phyloP scores from a whole-genome alignment of 2,329 filamentous ascomycete genomes.

The Nemania serpens region DNA sequence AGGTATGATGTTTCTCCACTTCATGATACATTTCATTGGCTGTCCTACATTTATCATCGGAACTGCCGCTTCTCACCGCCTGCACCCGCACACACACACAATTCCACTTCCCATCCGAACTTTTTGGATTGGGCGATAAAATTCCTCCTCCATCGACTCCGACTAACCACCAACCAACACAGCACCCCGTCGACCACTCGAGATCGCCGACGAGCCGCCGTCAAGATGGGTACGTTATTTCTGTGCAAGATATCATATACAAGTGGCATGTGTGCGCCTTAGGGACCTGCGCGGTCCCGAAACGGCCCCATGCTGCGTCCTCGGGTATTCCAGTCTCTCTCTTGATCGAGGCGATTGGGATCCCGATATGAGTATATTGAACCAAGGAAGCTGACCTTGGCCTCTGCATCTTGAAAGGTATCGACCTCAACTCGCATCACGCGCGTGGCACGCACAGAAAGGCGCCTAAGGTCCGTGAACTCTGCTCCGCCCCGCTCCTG shows the following conservation, averaged over 20 bases:
- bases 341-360: slow-evolving; percentile 24
- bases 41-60: not conserved
- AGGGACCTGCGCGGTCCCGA: slow-evolving; percentile 7
- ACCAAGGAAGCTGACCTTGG: slow-evolving; percentile 65
- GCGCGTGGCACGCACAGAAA: slow-evolving; percentile 79
- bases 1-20: too few species aligned
- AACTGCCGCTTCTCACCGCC: slow-evolving; percentile 54
- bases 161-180: slow-evolving; percentile 46
- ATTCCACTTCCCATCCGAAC: slow-evolving; percentile 28
- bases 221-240: slow-evolving; percentile 66
- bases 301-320: slow-evolving; percentile 28
- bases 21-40: too few species aligned
- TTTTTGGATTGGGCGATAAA: slow-evolving; percentile 18
- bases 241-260: slow-evolving; percentile 41
- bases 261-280: slow-evolving; percentile 27
- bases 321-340: slow-evolving; percentile 12
- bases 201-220: slow-evolving; percentile 47
- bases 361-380: slow-evolving; percentile 63
- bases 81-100: slow-evolving; percentile 42
- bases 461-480: slow-evolving; percentile 70
- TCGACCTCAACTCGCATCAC: slow-evolving; percentile 73
- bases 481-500: not conserved
- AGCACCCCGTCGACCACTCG: slow-evolving; percentile 47
- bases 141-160: slow-evolving; percentile 31
- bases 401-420: slow-evolving; percentile 58